Base-by-base conservation (phyloP, 768 basidiomycete species). In the Cytidiella melzeri region DNA sequence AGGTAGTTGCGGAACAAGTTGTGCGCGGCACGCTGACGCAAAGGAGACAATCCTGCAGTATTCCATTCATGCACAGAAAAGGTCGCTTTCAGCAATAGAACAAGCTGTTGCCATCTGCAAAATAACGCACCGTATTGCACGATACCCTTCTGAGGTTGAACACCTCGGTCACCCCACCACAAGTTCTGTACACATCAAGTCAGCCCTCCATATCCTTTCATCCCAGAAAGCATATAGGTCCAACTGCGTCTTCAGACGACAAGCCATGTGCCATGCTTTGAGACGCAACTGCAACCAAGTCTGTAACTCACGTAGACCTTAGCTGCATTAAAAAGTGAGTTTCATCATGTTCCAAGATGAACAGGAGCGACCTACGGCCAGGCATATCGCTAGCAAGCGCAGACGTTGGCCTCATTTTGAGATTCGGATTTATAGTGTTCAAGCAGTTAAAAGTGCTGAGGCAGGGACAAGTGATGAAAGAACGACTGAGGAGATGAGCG, bases 81-180 rank as follows among this genome's bases (percentile, higher is more conserved):
- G 21, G 12, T 13, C 44, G 42, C 30, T 45, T 3, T 39, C 27
- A 25, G 25, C 44, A 7, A 34, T 28, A 4, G 24, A n/a, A 5
- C 6, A 45, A 24, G 24, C 28, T 25, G 6, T 13, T 23, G 27
- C 39, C 43, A 12, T 36, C 23, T 21, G 27, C 30, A 43, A 39
- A 36, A 7, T 34, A 15, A 80, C 90, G 71, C 61, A 95, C 93
- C 76, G 76, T 95, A 96, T 61, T 74, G 69, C 44, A 79, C 71
- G 51, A 94, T 75, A 45, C 92, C 92, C 69, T 77, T 90, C 61
- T 84, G 83, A 64, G 80, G 83, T 58, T 74, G 74, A 39, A 76
- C 71, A 52, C 78, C 77, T 53, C 69, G 69, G 69, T 87, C 83
- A 70, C 92, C 92, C 92, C 92, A 96, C 92, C 92, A 96, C 45